Conservation (phyloP, 192 early-diverging fungal genomes). For the Thamnidium elegans region DNA sequence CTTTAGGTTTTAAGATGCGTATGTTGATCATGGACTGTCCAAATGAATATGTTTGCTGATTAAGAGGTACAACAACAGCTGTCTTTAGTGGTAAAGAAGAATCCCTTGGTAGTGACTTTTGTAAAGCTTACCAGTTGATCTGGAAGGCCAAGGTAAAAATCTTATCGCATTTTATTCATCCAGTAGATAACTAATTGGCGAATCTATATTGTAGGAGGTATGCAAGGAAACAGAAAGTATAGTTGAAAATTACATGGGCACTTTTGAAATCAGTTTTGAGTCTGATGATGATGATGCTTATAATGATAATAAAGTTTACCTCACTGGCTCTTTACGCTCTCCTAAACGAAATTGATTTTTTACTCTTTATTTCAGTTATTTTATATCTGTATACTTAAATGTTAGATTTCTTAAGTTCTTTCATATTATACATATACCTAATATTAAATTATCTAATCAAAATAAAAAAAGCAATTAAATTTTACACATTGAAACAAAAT, state of each 20-base stretch:
- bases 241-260: slow-evolving; percentile 3
- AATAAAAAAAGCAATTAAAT: no score
- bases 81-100: slow-evolving; percentile 6
- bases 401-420: neutral
- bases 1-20: neutral
- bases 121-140: slow-evolving; percentile 5
- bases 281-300: slow-evolving; percentile 1
- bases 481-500: no score
- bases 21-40: slow-evolving; percentile 6
- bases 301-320: neutral
- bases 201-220: slow-evolving; percentile 8
- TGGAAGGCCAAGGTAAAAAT: slow-evolving; percentile 7
- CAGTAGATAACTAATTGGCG: slow-evolving; percentile 1
- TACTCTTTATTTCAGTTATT: slow-evolving; percentile 4
- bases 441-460: no score
- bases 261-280: slow-evolving; percentile 2
- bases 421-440: slow-evolving; percentile 6
- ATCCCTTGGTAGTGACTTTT: slow-evolving; percentile 7
- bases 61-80: neutral
- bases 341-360: slow-evolving; percentile 4
- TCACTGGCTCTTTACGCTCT: slow-evolving; percentile 4
- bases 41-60: neutral
- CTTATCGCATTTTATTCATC: slow-evolving; percentile 3
- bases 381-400: slow-evolving; percentile 1
- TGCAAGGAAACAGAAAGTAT: slow-evolving; percentile 6